Base-by-base conservation (phyloP, 768 basidiomycete species). In the Pisolithus orientalis region DNA sequence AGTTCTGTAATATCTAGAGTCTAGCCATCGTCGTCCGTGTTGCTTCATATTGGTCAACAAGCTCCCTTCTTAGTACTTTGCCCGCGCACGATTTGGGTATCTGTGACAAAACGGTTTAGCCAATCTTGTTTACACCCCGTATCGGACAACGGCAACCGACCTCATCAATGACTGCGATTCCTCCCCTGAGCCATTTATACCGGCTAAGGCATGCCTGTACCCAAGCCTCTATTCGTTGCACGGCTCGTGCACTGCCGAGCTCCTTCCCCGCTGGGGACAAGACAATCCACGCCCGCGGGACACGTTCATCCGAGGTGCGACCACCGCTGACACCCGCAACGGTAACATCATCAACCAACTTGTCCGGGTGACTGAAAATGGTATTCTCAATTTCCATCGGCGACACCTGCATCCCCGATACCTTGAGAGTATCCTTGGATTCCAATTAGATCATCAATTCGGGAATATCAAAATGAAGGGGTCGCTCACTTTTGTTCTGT, bases 281-380 rank as follows among this genome's bases (percentile, higher is more conserved):
- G 0, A 90, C 85, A 40, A 91, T 60, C 89, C 89, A 91, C 2
- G 90, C 90, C 1, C 83, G 79, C 0, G 89, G 88, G 1, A 85
- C 74, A 59, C 81, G 82, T 68, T 90, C 89, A 60, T 89, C 86
- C 0, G 74, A 72, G 0, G 83, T 83, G 3, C 84, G 82, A 0
- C 82, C 85, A 27, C 86, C 86, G 17, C 73, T 77, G 2, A 92
- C 85, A 13, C 89, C 89, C 0, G 84, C 86, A 16, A 91, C 89
- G 1, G 77, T 74, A 13, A 73, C 85, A 55, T 91, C 90, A 8
- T 63, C 66, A 53, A 90, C 77, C 44, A 89, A 73, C 16, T 70
- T 70, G 7, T 75, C 75, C 0, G 87, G 85, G 38, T 90, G 80
- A 0, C 72, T 72, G 17, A 83, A 73, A 2, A 91, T 69, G 24